Conservation (phyloP, 139 green algal species). For the Coccomyxa sp. region DNA sequence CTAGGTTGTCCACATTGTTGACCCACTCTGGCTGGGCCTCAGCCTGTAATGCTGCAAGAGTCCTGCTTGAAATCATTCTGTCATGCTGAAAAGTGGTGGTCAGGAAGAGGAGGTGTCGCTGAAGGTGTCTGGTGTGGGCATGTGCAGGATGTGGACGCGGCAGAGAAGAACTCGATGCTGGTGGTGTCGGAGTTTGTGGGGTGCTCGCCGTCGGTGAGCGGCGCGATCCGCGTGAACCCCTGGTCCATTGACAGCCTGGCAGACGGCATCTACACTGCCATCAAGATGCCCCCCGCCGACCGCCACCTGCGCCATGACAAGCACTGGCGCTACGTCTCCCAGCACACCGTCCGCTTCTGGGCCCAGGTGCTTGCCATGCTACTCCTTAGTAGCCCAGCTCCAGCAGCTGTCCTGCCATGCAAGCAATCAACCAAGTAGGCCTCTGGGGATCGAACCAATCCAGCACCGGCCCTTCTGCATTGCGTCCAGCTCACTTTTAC, state of each 20-base stretch:
- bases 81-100: too few relatives aligned
- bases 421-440: too few relatives aligned
- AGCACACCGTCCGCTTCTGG: constrained; percentile 95
- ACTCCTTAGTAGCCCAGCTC: too few relatives aligned
- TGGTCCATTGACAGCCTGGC: constrained; percentile 87
- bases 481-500: too few relatives aligned
- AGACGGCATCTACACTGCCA: constrained; percentile 85
- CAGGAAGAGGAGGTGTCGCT: too few relatives aligned
- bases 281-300: constrained; percentile 63
- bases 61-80: too few relatives aligned
- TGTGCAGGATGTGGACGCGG: constrained; percentile 6
- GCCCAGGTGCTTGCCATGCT: constrained; percentile 33
- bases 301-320: constrained; percentile 87
- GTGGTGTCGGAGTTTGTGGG: constrained; percentile 98
- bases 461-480: too few relatives aligned
- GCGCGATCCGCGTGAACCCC: constrained; percentile 96
- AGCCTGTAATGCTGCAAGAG: too few relatives aligned
- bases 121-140: too few relatives aligned
- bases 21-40: too few relatives aligned
- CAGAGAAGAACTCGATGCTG: constrained; percentile 56
- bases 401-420: too few relatives aligned
- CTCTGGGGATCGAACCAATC: neutral
- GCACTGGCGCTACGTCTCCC: constrained; percentile 94
- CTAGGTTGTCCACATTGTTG: too few relatives aligned
- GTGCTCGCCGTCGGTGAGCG: constrained; percentile 88